Conservation (phyloP, 2,329 filamentous ascomycete genomes). For the Ceratocystis alfenasii region DNA sequence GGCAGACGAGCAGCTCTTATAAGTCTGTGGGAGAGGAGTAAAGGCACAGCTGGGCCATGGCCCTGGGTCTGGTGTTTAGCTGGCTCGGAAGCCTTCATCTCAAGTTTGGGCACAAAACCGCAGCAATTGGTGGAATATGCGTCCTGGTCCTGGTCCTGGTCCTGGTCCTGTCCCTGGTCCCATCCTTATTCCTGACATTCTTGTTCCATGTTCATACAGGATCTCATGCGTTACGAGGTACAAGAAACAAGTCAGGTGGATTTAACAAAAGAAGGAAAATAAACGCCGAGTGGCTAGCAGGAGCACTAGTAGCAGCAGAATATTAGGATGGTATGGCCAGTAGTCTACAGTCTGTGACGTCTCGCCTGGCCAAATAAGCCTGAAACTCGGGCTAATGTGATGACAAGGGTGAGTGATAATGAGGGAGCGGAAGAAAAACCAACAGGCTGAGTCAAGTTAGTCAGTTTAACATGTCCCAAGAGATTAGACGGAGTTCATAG, state of each 20-base stretch:
- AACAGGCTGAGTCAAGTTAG: not conserved
- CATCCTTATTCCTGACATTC: not conserved
- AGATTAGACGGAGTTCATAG: not conserved
- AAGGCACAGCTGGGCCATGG: not conserved
- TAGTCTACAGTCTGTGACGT: not conserved
- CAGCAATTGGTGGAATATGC: not conserved
- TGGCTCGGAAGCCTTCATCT: not conserved
- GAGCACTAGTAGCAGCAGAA: too few relatives aligned
- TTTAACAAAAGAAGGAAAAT: not conserved
- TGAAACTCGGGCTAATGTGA: not conserved
- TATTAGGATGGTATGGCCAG: not conserved
- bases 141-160: not conserved
- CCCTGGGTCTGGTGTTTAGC: not conserved
- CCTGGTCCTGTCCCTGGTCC: not conserved
- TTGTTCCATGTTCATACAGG: not conserved
- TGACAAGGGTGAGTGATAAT: not conserved
- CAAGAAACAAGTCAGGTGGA: not conserved
- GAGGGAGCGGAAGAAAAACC: not conserved
- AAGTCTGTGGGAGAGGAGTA: not conserved
- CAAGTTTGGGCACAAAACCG: not conserved
- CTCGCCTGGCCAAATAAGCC: slow-evolving; percentile 2
- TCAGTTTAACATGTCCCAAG: not conserved
- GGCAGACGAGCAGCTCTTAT: not conserved
- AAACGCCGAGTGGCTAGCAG: not conserved
- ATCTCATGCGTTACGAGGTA: not conserved